Evolutionary conservation across 2,329 filamentous ascomycete genomes (phyloP).

Genomic region (Madurella mycetomatis): DNA sequence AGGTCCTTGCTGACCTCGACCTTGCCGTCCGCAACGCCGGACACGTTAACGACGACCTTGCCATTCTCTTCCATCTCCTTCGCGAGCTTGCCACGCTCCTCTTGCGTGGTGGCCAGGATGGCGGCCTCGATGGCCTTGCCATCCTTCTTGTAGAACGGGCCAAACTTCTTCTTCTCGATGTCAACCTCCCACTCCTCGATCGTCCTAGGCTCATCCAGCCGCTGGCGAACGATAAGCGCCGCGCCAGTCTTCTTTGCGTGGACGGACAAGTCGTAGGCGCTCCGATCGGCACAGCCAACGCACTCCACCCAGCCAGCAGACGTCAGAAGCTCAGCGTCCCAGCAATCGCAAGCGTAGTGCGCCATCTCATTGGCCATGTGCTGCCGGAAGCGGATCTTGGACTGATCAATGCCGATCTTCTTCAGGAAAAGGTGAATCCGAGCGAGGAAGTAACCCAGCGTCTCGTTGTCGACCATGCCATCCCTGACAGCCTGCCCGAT

Average conservation of each 20-base stretch:
- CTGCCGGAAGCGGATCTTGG: constrained; percentile 92
- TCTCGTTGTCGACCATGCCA: constrained; percentile 91
- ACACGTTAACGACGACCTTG: constrained; percentile 73
- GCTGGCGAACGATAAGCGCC: constrained; percentile 79
- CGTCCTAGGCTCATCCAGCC: constrained; percentile 68
- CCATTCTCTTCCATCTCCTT: constrained; percentile 68
- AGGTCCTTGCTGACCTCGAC: constrained; percentile 76
- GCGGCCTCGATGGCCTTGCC: constrained; percentile 79
- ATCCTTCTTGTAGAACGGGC: constrained; percentile 92
- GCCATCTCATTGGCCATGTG: constrained; percentile 80
- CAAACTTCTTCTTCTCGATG: constrained; percentile 92
- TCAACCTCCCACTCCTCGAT: constrained; percentile 87
- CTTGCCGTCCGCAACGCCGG: constrained; percentile 61
- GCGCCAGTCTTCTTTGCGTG: constrained; percentile 91
- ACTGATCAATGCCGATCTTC: constrained; percentile 80
- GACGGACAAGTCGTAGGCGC: constrained; percentile 88
- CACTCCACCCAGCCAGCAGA: constrained; percentile 98
- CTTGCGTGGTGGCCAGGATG: constrained; percentile 70
- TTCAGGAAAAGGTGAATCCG: constrained; percentile 87
- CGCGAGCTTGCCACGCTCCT: constrained; percentile 73
- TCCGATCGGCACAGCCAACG: constrained; percentile 88
- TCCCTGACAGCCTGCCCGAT: constrained; percentile 83
- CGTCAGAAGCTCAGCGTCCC: constrained; percentile 91
- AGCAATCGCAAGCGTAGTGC: constrained; percentile 95
- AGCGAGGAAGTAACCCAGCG: constrained; percentile 93